These are phyloP conservation scores for Spiromastix sp. DNA, from an alignment of 2,329 filamentous ascomycete genomes.

Conservation along the genomic window DNA sequence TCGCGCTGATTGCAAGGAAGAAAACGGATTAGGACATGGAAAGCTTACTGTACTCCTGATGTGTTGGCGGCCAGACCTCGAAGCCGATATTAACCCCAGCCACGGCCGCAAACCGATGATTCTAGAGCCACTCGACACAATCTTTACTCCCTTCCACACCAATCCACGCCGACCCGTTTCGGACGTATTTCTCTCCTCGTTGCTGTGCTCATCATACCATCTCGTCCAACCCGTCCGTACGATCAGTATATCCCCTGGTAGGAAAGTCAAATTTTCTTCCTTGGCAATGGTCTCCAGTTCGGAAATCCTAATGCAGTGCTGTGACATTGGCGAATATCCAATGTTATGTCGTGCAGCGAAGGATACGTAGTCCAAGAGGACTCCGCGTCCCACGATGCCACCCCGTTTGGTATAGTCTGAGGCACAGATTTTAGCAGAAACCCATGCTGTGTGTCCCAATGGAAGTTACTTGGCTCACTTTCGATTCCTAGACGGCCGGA, in stretches of 20 bases:
- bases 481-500: slow-evolving; percentile 1
- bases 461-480: too few relatives aligned
- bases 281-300: slow-evolving; percentile 33
- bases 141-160: slow-evolving; percentile 33
- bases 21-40: slow-evolving; percentile 28
- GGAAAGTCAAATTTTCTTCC: slow-evolving; percentile 32
- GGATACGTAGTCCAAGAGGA: slow-evolving; percentile 44
- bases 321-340: slow-evolving; percentile 22
- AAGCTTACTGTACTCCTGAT: slow-evolving; percentile 5
- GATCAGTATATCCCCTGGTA: slow-evolving; percentile 42
- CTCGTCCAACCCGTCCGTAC: slow-evolving; percentile 38
- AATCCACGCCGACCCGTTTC: slow-evolving; percentile 15
- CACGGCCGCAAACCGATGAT: slow-evolving; percentile 43
- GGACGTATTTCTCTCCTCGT: slow-evolving; percentile 19
- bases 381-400: slow-evolving; percentile 44
- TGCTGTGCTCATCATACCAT: background rate
- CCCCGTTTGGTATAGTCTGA: slow-evolving; percentile 44
- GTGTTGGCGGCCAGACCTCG: slow-evolving; percentile 21
- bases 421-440: too few relatives aligned
- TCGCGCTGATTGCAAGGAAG: too few relatives aligned
- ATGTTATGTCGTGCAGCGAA: slow-evolving; percentile 28
- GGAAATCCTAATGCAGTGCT: slow-evolving; percentile 29
- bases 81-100: slow-evolving; percentile 43
- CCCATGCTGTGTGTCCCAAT: too few relatives aligned
- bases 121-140: slow-evolving; percentile 37